A percentile compares a stretch with the other conserved stretches of the same genome.
phyloP scores from a whole-genome alignment of 768 basidiomycete species.

The Mycena rebaudengoi region DNA sequence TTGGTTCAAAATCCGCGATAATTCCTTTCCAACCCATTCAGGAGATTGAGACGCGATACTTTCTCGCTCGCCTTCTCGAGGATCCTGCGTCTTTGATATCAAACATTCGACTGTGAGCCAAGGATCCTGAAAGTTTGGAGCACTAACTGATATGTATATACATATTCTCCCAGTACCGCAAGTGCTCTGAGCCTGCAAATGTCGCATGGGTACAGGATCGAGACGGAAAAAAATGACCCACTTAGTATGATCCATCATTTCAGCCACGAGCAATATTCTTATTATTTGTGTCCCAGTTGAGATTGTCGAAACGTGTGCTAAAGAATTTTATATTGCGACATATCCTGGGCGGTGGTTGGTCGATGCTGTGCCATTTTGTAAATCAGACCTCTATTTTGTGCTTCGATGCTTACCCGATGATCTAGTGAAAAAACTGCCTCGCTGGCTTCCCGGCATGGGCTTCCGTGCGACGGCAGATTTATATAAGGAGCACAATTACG shows the following conservation, averaged over 20 bases:
- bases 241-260: too few species aligned
- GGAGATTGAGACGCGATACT: constrained; percentile 51
- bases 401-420: not conserved
- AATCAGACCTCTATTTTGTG: not conserved
- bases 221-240: constrained; percentile 44
- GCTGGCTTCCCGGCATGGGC: constrained; percentile 53
- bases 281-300: too few species aligned
- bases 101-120: constrained; percentile 48
- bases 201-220: constrained; percentile 52
- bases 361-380: constrained; percentile 48
- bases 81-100: constrained; percentile 46
- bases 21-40: constrained; percentile 43
- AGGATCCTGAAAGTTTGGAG: not conserved
- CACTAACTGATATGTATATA: not conserved
- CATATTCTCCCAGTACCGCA: constrained; percentile 36
- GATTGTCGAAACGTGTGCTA: constrained; percentile 48
- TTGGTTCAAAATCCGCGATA: constrained; percentile 50
- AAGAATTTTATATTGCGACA: constrained; percentile 50
- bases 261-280: too few species aligned
- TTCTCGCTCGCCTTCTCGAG: constrained; percentile 49
- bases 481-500: constrained; percentile 40
- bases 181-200: constrained; percentile 52
- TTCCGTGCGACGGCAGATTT: constrained; percentile 47
- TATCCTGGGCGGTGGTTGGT: constrained; percentile 50
- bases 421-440: constrained; percentile 50